Percentiles rank a stretch among this genome's conserved stretches.
These are phyloP conservation scores for Sophora flavescens DNA, from an alignment of 306 rosid species.

Conservation along the genomic window DNA sequence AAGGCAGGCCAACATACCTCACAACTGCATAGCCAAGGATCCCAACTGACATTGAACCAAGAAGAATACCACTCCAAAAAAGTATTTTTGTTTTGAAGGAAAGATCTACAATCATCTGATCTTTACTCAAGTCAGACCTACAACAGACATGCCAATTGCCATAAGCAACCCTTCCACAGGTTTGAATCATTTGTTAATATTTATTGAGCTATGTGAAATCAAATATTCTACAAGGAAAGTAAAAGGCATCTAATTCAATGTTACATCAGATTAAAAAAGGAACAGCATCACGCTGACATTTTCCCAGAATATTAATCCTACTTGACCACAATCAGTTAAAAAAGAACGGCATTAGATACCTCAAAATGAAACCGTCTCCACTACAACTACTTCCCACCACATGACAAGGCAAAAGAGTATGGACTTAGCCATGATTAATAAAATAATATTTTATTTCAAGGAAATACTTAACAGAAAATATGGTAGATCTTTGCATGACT, in stretches of 20 bases:
- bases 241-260: slow-evolving; percentile 7
- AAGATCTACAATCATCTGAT: slow-evolving; percentile 80
- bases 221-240: slow-evolving; percentile 16
- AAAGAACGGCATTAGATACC: slow-evolving; percentile 3
- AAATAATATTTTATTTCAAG: slow-evolving; percentile 24
- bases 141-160: slow-evolving; percentile 46
- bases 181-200: slow-evolving; percentile 26
- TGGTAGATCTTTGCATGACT: slow-evolving; percentile 84
- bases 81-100: slow-evolving; percentile 58
- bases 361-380: slow-evolving; percentile 22
- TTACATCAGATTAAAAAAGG: not conserved
- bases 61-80: slow-evolving; percentile 69
- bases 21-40: slow-evolving; percentile 76
- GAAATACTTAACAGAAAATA: slow-evolving; percentile 79
- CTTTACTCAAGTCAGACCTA: slow-evolving; percentile 85
- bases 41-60: slow-evolving; percentile 79
- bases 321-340: slow-evolving; percentile 12
- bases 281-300: not conserved
- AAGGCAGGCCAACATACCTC: slow-evolving; percentile 57
- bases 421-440: slow-evolving; percentile 15
- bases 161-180: slow-evolving; percentile 22
- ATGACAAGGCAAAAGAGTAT: slow-evolving; percentile 15
- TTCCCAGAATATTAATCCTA: slow-evolving; percentile 17
- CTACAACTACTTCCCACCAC: not conserved
- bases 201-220: not conserved